These are phyloP conservation scores for Dactylellina parvicollis DNA, from an alignment of 2,329 filamentous ascomycete genomes.

Conservation along the genomic window DNA sequence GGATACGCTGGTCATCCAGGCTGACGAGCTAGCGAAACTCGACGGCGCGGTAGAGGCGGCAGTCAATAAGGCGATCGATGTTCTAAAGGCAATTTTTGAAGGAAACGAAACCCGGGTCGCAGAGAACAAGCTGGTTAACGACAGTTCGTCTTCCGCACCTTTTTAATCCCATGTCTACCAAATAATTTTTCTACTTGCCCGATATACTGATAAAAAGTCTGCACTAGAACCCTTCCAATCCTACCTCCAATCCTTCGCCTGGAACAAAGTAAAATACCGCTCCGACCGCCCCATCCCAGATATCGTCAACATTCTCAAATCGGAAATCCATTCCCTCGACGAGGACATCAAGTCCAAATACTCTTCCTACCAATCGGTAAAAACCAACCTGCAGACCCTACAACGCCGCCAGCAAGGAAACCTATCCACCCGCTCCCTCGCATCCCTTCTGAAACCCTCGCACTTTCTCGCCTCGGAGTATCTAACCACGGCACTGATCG, in stretches of 20 bases:
- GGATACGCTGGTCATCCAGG: constrained; percentile 93
- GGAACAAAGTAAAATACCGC: constrained; percentile 98
- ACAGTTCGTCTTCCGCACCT: constrained; percentile 72
- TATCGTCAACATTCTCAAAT: constrained; percentile 79
- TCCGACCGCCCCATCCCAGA: constrained; percentile 89
- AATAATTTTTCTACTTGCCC: not conserved
- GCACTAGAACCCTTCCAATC: constrained; percentile 87
- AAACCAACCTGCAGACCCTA: constrained; percentile 80
- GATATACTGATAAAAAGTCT: constrained; percentile 31
- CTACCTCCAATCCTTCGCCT: constrained; percentile 86
- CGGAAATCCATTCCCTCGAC: constrained; percentile 92
- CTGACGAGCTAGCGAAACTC: constrained; percentile 91
- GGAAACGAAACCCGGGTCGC: constrained; percentile 83
- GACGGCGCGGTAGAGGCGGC: constrained; percentile 81
- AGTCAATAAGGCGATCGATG: constrained; percentile 87
- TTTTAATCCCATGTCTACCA: not conserved
- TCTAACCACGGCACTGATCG: constrained; percentile 92
- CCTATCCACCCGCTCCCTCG: constrained; percentile 89
- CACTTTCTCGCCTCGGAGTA: constrained; percentile 91
- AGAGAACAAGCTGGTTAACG: constrained; percentile 91
- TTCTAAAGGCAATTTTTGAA: constrained; percentile 81
- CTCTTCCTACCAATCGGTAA: constrained; percentile 91
- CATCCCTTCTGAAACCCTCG: constrained; percentile 83
- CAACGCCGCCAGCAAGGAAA: constrained; percentile 88
- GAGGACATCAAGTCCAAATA: constrained; percentile 96